Base-by-base conservation (phyloP, 2,329 filamentous ascomycete genomes). In the Penicillium sp. region DNA sequence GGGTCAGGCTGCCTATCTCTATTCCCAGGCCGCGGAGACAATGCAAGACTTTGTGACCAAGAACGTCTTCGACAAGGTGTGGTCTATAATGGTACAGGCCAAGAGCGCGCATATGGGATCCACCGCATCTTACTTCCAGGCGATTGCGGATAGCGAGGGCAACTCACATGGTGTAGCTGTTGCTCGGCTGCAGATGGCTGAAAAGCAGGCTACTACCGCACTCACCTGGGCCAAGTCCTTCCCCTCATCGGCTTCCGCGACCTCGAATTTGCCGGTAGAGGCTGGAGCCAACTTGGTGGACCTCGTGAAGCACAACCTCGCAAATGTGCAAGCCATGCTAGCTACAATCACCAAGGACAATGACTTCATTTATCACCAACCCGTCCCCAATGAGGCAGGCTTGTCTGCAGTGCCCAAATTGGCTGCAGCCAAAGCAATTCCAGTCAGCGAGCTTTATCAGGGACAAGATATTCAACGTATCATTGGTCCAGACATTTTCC, bases 281-380 rank as follows among this genome's bases (percentile, higher is more conserved):
- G 90, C 91, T 2, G 90, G 91, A 0, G 70, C 83, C 0, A 82
- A 87, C 54, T 78, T 99, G 37, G 80, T 86, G n/a, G 92, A 96
- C 36, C 85, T 96, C 64, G 88, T 91, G 16, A 96, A 92, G 74
- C 86, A 92, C 61, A 94, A 98, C 68, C 78, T 90, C 31, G 82
- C 89, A 0, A 89, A 87, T 35, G 89, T 96, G 3, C 90, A 96
- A 72, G 90, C 94, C 61, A 93, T 90, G 73, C 80, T 96, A 22
- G 81, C 82, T 18, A 88, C 91, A 60, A 83, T 93, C 51, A 83
- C 85, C 66, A 96, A 96, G 70, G 95, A 99, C 75, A 99, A 99
- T 67, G 95, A 99, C 73, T 98, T 95, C 75, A 96, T 99, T 73
- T 99, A 99, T 72, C 95, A 99, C 73, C 92, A 98, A 68, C 88